Base-by-base conservation (phyloP, 371 early-diverging fungal genomes). In the Zychaea mexicana region DNA sequence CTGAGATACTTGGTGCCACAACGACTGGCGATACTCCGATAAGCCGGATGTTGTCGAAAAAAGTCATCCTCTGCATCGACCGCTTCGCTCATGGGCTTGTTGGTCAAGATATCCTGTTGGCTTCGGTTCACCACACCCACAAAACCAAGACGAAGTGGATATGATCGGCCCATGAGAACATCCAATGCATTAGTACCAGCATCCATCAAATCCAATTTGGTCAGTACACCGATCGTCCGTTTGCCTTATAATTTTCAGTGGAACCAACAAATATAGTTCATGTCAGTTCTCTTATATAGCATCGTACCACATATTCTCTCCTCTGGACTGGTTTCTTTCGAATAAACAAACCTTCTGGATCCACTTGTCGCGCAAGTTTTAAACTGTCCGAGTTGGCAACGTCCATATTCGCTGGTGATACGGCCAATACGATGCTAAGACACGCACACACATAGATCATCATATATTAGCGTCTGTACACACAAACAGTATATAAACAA, bases 151-250 rank as follows among this genome's bases (percentile, higher is more conserved):
- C 90, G 92, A 39, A 96, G 74, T 12, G 90, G 92, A 38, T 90
- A 89, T 0, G 89, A 84, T 49, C 90, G 85, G 22, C 94, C 94
- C 30, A 91, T 86, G 46, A 97, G 82, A 19, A 95, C 86, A 64
- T 95, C 93, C 55, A 94, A 72, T 28, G 94, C 92, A 77, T 95
- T 91, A 27, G 95, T 95, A 32, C 96, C 96, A 32, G 88, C 87
- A 73, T 97, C 97, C 96, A 97, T 96, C 62, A 97, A 73, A 80
- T 97, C 97, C 53, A 96, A 78, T 76, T 97, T 97, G 42, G 96
- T 96, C 52, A 97, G 72, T 4, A 97, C 95, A 53, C 96, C 95
- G 33, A 96, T 88, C 0, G 97, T 97, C 64, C 97, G 84, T 59
- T 73, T 83, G 42, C 68, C 67, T 66, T 17, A 36, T 36, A n/a